Base-by-base conservation (phyloP, 2,329 filamentous ascomycete species). In the Xylariaceae sp. region DNA sequence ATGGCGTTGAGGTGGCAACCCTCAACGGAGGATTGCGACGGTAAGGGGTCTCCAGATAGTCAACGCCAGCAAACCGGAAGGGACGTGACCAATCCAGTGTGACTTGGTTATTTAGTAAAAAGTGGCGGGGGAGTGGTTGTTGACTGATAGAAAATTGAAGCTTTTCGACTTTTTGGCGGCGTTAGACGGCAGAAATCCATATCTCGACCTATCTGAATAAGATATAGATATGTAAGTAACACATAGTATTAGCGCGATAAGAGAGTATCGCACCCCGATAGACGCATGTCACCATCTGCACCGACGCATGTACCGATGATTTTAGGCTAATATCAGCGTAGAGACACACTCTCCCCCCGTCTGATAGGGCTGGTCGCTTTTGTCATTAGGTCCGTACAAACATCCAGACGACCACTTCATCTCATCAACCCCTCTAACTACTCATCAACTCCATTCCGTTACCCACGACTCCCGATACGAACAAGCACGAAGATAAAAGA, bases 101-200 rank as follows among this genome's bases (percentile, higher is more conserved):
- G 32, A 48, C 46, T 29, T 29, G 31, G 47, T 29, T 49, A 11
- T 8, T 53, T 41, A 45, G 40, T 41, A 39, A 43, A 31, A 27
- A 34, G 49, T 34, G 30, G 43, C 48, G 45, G 47, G 49, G 51
- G 57, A 46, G 48, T 11, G 46, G 12, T 37, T 6, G 31, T 55
- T n/a, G 42, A 44, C n/a, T n/a, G 19, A 39, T 32, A 40, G 55
- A 60, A 60, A 60, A 59, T 59, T 60, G 59, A 59, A 57, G 52
- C 59, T 61, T 19, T 19, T 19, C 54, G 64, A 67, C 67, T 70
- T 72, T 77, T 77, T 75, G 68, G 75, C 74, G 75, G 75, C 76
- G 62, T 62, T 50, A 34, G 27, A 37, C 53, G 74, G 75, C 75
- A 78, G 71, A 67, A 66, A 48, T 6, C 43, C 43, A 45, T 31